Percentiles rank a stretch among this genome's conserved stretches.
Evolutionary conservation across 75 land plant species (phyloP).

Genomic region (Azolla pinnata): DNA sequence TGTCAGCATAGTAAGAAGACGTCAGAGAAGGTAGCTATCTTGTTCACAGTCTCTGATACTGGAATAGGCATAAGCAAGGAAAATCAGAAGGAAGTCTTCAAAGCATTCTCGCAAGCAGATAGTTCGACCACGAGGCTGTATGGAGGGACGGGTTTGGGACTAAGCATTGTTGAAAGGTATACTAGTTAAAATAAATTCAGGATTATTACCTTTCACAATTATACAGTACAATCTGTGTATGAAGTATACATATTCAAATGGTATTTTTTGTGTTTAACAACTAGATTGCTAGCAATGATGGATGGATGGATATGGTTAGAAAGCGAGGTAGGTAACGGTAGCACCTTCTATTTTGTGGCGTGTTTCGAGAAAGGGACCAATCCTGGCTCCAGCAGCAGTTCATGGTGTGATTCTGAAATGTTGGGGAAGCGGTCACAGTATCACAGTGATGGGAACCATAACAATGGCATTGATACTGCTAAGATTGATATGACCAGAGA

Average conservation of each 20-base stretch:
- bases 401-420: too few species aligned
- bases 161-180: constrained; percentile 42
- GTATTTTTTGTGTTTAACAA: too few species aligned
- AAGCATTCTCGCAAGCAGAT: constrained; percentile 42
- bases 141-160: constrained; percentile 40
- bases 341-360: constrained; percentile 34
- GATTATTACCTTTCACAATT: too few species aligned
- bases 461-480: too few species aligned
- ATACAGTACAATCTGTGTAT: too few species aligned
- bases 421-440: not conserved
- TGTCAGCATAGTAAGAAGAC: too few species aligned
- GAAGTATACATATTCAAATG: too few species aligned
- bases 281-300: constrained; percentile 40
- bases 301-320: constrained; percentile 38
- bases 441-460: not conserved
- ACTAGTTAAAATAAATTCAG: too few species aligned
- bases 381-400: too few species aligned
- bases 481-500: too few species aligned
- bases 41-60: constrained; percentile 29
- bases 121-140: constrained; percentile 36
- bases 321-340: constrained; percentile 35
- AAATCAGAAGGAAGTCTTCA: constrained; percentile 37
- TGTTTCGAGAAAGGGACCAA: constrained; percentile 18
- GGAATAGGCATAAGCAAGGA: constrained; percentile 39
- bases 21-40: constrained; percentile 8